Conservation (phyloP, 2,329 filamentous ascomycete species). For the Fusarium falciforme region DNA sequence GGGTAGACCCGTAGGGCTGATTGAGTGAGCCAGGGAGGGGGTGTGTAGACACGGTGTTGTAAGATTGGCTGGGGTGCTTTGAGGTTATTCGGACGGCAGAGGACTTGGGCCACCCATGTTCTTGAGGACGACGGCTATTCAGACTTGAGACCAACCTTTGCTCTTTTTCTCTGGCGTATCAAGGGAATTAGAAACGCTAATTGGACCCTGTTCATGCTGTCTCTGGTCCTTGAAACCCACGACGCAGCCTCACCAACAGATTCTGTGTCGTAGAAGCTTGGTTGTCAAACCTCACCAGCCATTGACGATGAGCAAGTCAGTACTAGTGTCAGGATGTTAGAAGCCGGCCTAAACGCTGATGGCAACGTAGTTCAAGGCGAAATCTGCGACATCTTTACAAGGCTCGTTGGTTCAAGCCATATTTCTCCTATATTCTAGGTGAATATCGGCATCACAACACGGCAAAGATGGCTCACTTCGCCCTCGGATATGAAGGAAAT, state of each 20-base stretch:
- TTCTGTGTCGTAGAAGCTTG: neutral
- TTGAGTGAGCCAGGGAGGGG: neutral
- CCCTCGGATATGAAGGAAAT: neutral
- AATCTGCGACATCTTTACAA: neutral
- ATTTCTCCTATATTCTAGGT: neutral
- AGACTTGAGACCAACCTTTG: neutral
- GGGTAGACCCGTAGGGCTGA: slow-evolving; percentile 3
- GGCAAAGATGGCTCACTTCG: neutral
- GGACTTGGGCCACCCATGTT: neutral
- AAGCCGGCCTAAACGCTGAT: neutral
- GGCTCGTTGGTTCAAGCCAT: neutral
- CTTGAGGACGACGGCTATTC: neutral
- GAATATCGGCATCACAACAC: neutral
- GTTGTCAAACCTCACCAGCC: neutral
- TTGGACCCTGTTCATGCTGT: neutral
- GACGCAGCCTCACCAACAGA: neutral
- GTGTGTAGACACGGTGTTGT: neutral
- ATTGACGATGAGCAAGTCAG: neutral
- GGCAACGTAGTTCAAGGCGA: neutral
- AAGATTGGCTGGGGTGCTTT: neutral
- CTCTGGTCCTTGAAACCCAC: neutral
- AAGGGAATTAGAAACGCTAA: neutral
- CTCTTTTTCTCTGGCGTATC: neutral
- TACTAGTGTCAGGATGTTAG: accelerated
- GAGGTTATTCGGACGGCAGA: slow-evolving; percentile 4